Evolutionary conservation across 192 early-diverging fungal species (phyloP).

Genomic region (Lobosporangium transversale): DNA sequence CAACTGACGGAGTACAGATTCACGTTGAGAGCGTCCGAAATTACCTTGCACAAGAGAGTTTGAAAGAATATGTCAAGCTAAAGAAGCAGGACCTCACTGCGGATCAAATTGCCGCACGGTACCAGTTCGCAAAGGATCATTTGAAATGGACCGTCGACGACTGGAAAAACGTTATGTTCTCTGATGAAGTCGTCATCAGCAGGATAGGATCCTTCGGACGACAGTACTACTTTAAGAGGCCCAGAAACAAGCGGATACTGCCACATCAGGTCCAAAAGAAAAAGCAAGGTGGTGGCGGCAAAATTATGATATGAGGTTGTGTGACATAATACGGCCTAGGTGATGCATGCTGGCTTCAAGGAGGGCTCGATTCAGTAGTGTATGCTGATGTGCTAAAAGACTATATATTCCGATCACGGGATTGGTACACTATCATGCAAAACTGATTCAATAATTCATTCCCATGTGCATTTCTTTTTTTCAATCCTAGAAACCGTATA

Average conservation of each 20-base stretch:
- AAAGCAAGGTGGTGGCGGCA: slow-evolving; percentile 1
- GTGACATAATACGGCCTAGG: slow-evolving; percentile 1
- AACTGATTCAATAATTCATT: no score
- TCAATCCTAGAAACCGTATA: no score
- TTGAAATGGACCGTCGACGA: neutral
- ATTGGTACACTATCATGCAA: no score
- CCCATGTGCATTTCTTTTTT: no score
- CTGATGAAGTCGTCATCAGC: neutral
- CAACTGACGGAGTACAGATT: neutral
- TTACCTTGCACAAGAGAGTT: neutral
- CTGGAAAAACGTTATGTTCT: neutral
- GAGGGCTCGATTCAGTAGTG: neutral
- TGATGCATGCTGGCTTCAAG: neutral
- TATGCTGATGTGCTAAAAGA: no score
- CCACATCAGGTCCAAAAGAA: neutral
- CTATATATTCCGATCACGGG: no score
- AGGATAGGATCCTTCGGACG: neutral
- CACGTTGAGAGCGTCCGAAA: neutral
- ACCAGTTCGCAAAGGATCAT: neutral
- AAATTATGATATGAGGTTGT: no score
- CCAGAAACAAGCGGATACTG: neutral
- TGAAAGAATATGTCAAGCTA: neutral
- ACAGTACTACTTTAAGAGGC: neutral
- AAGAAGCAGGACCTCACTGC: neutral
- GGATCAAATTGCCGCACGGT: neutral